A percentile compares a stretch with the other conserved stretches of the same genome.
These are phyloP conservation scores for Saccharomyces pastorianus DNA, from an alignment of 1,139 yeast species.

Conservation along the genomic window DNA sequence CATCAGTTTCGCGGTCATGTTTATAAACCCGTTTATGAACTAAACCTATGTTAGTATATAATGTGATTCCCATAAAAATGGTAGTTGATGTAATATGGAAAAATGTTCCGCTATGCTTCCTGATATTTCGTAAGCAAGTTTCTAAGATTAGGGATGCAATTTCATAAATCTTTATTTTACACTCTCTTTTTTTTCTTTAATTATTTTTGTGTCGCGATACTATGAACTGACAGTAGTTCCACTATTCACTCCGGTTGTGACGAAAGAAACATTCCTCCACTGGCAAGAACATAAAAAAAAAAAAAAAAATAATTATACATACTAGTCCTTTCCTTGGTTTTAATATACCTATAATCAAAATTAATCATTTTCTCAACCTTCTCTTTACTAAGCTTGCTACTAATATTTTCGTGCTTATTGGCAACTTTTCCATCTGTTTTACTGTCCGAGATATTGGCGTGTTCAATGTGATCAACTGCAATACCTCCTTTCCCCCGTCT, in stretches of 20 bases:
- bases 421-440: not conserved
- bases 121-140: not conserved
- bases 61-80: slow-evolving; percentile 6
- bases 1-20: not conserved
- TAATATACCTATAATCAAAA: slow-evolving; percentile 4
- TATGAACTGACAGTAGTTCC: not conserved
- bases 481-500: slow-evolving; percentile 6
- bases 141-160: not conserved
- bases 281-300: not conserved
- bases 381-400: slow-evolving; percentile 2
- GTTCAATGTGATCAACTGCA: slow-evolving; percentile 4
- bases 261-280: not conserved
- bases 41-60: slow-evolving; percentile 8
- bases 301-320: slow-evolving; percentile 3
- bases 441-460: not conserved
- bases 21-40: slow-evolving; percentile 5
- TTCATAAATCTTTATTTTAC: not conserved
- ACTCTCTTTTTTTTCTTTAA: not conserved
- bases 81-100: not conserved
- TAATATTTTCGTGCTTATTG: not conserved
- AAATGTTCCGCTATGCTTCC: not conserved
- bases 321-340: slow-evolving; percentile 4
- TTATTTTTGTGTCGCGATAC: not conserved
- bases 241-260: not conserved
- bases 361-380: slow-evolving; percentile 6